Evolutionary conservation across 192 early-diverging fungal species (phyloP), one percentile per base, ranked within the genome.

Genomic region (Coemansia sp.): DNA sequence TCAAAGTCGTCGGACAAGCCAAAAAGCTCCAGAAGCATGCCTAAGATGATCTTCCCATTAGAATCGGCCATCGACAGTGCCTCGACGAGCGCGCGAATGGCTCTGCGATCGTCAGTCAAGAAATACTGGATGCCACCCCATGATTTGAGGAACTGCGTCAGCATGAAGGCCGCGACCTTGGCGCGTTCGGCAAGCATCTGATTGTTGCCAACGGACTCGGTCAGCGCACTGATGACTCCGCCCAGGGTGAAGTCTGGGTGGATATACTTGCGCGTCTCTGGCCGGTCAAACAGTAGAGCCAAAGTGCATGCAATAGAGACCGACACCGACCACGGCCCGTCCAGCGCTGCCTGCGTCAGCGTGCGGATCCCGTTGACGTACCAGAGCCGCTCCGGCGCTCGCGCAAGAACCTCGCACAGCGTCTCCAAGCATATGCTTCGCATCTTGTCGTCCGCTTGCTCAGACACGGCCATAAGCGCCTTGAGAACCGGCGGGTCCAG

Each of bases 91-190:
- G 76, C 67, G 1, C 45, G 16, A 39, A 85, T 67, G 56, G 60
- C 70, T 18, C 68, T 60, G 26, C 78, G 75, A 3, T 73, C 62
- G 66, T 81, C 78, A 1, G 75, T 63, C 64, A 85, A 23, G 64
- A 85, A 76, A 46, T 85, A 85, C 71, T 85, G 84, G 51, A 85
- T 70, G 15, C 84, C 84, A 62, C 77, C 62, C 84, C 84, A 85
- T 52, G 78, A 85, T 58, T 85, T 85, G 21, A 85, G 64, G 18
- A 85, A 60, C 69, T 77, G 75, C 44, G 84, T 72, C 58, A 85
- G 60, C 73, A 85, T 77, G 26, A 77, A 77, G 0, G 76, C 78
- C 0, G 84, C 74, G 0, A 81, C 66, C 16, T 79, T 79, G 60
- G 78, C 84, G 20, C 78, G 65, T 65, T 85, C 84, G 4, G 70